phyloP scores from a whole-genome alignment of 2,329 filamentous ascomycete genomes.

The Alternaria ventricosa region DNA sequence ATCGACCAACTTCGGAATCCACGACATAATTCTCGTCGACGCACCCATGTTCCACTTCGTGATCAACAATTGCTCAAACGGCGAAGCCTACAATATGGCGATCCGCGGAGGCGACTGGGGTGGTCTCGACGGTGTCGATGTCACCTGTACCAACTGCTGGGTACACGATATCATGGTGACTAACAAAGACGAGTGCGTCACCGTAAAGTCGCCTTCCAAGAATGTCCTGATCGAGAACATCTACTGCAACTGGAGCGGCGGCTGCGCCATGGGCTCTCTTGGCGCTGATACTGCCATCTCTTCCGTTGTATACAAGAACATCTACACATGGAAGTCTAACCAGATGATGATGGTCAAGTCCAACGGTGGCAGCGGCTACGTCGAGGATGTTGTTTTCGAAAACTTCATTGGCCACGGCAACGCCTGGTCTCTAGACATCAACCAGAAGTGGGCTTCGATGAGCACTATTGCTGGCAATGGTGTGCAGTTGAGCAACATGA shows the following conservation, averaged over 20 bases:
- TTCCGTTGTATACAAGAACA: slow-evolving; percentile 61
- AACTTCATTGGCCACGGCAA: slow-evolving; percentile 68
- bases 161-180: slow-evolving; percentile 67
- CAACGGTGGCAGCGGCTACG: slow-evolving; percentile 62
- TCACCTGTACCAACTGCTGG: slow-evolving; percentile 63
- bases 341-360: slow-evolving; percentile 70
- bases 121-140: slow-evolving; percentile 64
- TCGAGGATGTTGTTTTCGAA: slow-evolving; percentile 59
- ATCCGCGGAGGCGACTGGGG: slow-evolving; percentile 61
- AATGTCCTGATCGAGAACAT: slow-evolving; percentile 66
- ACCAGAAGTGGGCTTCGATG: slow-evolving; percentile 61
- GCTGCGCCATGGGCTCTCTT: slow-evolving; percentile 65
- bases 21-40: slow-evolving; percentile 59
- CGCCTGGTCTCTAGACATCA: slow-evolving; percentile 64
- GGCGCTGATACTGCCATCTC: slow-evolving; percentile 58
- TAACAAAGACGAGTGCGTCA: slow-evolving; percentile 68
- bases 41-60: slow-evolving; percentile 59
- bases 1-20: slow-evolving; percentile 56
- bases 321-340: slow-evolving; percentile 66
- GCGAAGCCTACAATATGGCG: slow-evolving; percentile 63
- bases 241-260: slow-evolving; percentile 68
- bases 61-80: slow-evolving; percentile 59
- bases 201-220: slow-evolving; percentile 57
- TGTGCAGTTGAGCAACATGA: slow-evolving; percentile 61
- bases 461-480: slow-evolving; percentile 54